Percentiles rank a stretch among this genome's conserved stretches.
phyloP scores from a whole-genome alignment of 2,329 filamentous ascomycete genomes.

The Hypoxylon sp. region DNA sequence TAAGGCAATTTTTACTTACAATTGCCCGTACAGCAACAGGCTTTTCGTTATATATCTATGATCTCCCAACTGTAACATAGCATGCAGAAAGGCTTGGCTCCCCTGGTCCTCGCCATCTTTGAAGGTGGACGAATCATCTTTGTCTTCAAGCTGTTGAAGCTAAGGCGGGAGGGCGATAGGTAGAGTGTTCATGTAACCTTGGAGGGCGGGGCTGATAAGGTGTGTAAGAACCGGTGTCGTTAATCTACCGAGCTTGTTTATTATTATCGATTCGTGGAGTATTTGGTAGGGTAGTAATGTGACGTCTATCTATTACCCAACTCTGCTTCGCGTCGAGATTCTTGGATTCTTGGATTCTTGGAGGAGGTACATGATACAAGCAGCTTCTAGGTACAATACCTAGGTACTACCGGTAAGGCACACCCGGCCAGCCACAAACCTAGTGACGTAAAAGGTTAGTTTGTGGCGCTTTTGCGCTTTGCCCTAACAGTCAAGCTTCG shows the following conservation, averaged over 20 bases:
- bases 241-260: slow-evolving; percentile 11
- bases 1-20: neutral
- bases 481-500: neutral
- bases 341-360: neutral
- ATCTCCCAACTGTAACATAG: slow-evolving; percentile 8
- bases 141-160: slow-evolving; percentile 20
- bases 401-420: neutral
- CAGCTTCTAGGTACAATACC: neutral
- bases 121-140: slow-evolving; percentile 33
- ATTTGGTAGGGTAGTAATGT: slow-evolving; percentile 31
- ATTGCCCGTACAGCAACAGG: neutral
- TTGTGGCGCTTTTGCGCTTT: slow-evolving; percentile 8
- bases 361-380: neutral
- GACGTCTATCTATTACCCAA: slow-evolving; percentile 24
- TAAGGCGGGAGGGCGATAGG: slow-evolving; percentile 10
- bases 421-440: slow-evolving; percentile 1
- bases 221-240: slow-evolving; percentile 3
- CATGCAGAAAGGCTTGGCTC: slow-evolving; percentile 20
- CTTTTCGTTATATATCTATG: slow-evolving; percentile 26
- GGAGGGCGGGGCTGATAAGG: slow-evolving; percentile 41
- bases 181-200: slow-evolving; percentile 35
- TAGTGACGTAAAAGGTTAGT: neutral
- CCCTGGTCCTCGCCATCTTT: slow-evolving; percentile 17
- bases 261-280: slow-evolving; percentile 11
- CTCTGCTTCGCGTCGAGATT: slow-evolving; percentile 9